A percentile compares a stretch with the other conserved stretches of the same genome.
phyloP scores from a whole-genome alignment of 2,329 filamentous ascomycete genomes.

The Diaporthe batatas region DNA sequence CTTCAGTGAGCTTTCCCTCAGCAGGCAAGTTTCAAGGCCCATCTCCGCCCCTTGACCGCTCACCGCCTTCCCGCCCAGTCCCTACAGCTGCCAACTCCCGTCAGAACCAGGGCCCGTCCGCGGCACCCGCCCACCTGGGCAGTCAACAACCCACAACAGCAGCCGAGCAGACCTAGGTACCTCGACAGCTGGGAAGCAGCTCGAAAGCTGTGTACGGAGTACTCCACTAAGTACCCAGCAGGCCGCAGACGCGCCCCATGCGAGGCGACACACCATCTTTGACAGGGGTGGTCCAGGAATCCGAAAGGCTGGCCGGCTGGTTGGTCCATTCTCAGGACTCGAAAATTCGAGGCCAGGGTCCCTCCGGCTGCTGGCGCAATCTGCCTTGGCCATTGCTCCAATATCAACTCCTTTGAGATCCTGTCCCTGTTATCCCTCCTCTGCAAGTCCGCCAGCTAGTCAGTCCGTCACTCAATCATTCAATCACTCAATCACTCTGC shows the following conservation, averaged over 20 bases:
- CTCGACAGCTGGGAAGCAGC: neutral
- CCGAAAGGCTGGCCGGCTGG: slow-evolving; percentile 16
- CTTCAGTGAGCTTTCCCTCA: slow-evolving; percentile 27
- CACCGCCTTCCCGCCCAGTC: slow-evolving; percentile 31
- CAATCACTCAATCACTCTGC: too few relatives aligned
- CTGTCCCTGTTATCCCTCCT: slow-evolving; percentile 15
- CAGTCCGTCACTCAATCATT: too few relatives aligned
- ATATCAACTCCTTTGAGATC: slow-evolving; percentile 32
- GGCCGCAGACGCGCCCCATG: slow-evolving; percentile 23
- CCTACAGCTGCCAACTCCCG: slow-evolving; percentile 14
- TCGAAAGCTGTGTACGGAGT: neutral
- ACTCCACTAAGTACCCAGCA: too few relatives aligned
- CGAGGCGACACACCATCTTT: slow-evolving; percentile 18
- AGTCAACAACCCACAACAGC: too few relatives aligned
- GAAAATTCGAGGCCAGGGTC: slow-evolving; percentile 33
- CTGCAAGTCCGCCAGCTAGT: neutral
- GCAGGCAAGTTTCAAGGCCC: slow-evolving; percentile 31
- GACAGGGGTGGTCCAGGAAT: slow-evolving; percentile 24
- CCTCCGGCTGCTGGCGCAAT: slow-evolving; percentile 30
- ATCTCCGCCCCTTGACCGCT: slow-evolving; percentile 8
- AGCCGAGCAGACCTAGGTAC: too few relatives aligned
- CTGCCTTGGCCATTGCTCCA: slow-evolving; percentile 31
- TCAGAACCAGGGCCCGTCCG: slow-evolving; percentile 21
- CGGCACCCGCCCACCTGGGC: slow-evolving; percentile 15
- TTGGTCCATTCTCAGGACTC: slow-evolving; percentile 26